Conservation (phyloP, 805 yeast species). For the Clavispora santaluciae region DNA sequence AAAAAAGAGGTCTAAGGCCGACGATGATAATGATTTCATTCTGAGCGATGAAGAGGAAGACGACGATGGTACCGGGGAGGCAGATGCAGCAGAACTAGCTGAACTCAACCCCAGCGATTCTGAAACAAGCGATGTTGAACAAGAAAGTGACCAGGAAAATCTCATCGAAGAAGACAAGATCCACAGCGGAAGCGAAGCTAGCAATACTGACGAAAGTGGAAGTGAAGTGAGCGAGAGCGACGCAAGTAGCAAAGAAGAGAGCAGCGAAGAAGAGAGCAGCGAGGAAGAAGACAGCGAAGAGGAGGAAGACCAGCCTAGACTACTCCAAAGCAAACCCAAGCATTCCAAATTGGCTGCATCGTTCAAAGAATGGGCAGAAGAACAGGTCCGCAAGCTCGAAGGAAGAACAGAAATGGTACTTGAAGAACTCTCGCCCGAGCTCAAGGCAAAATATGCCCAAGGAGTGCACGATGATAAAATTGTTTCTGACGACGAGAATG, state of each 20-base stretch:
- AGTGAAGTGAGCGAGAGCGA: slow-evolving; percentile 26
- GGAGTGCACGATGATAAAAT: slow-evolving; percentile 58
- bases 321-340: slow-evolving; percentile 37
- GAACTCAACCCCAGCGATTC: neutral
- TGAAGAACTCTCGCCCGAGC: slow-evolving; percentile 43
- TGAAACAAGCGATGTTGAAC: slow-evolving; percentile 8
- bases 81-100: neutral
- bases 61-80: slow-evolving; percentile 2
- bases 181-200: no score
- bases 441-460: slow-evolving; percentile 47
- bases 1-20: slow-evolving; percentile 37
- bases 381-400: slow-evolving; percentile 59
- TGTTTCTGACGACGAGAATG: slow-evolving; percentile 52
- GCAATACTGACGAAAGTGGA: slow-evolving; percentile 24
- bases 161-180: slow-evolving; percentile 19
- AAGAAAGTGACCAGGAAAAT: slow-evolving; percentile 3
- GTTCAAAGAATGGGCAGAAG: slow-evolving; percentile 87
- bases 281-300: slow-evolving; percentile 26
- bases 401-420: slow-evolving; percentile 45
- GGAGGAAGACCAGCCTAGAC: slow-evolving; percentile 27
- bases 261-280: slow-evolving; percentile 23
- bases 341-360: slow-evolving; percentile 45
- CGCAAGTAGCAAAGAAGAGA: slow-evolving; percentile 27
- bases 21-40: slow-evolving; percentile 60
- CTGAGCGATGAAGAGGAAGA: slow-evolving; percentile 28